These are phyloP conservation scores for Aquanectria penicillioides DNA, from an alignment of 2,329 filamentous ascomycete species.

Conservation along the genomic window DNA sequence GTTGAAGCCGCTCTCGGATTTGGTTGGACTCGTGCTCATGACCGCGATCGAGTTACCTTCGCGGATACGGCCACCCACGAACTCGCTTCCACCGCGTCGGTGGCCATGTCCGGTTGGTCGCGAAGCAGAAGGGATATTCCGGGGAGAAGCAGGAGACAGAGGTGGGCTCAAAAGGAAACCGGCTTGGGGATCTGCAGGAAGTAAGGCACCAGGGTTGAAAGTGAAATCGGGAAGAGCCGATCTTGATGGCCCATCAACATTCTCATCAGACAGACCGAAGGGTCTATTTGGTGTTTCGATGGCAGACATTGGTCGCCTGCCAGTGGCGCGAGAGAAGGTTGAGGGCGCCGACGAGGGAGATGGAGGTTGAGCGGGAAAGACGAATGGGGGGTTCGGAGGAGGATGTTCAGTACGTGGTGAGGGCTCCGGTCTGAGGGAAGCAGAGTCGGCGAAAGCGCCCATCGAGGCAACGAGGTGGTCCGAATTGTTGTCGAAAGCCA, in stretches of 20 bases:
- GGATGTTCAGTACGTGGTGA: slow-evolving; percentile 44
- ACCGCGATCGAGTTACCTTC: slow-evolving; percentile 67
- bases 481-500: slow-evolving; percentile 38
- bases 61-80: slow-evolving; percentile 78
- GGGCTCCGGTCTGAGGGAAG: slow-evolving; percentile 26
- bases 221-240: slow-evolving; percentile 63
- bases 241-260: slow-evolving; percentile 38
- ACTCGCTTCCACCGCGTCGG: slow-evolving; percentile 84
- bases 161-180: slow-evolving; percentile 62
- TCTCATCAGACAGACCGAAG: slow-evolving; percentile 44
- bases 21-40: slow-evolving; percentile 77
- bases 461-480: slow-evolving; percentile 38
- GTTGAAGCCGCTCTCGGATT: slow-evolving; percentile 66
- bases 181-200: slow-evolving; percentile 51
- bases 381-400: slow-evolving; percentile 71
- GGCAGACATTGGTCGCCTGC: slow-evolving; percentile 63
- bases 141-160: slow-evolving; percentile 62
- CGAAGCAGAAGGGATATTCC: slow-evolving; percentile 63
- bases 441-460: slow-evolving; percentile 26
- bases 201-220: slow-evolving; percentile 64
- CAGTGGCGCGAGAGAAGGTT: slow-evolving; percentile 58
- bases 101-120: slow-evolving; percentile 76
- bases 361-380: slow-evolving; percentile 65
- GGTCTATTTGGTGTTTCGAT: slow-evolving; percentile 56
- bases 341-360: slow-evolving; percentile 57